phyloP scores from a whole-genome alignment of 192 early-diverging fungal species.

The Backusella psychrophila region DNA sequence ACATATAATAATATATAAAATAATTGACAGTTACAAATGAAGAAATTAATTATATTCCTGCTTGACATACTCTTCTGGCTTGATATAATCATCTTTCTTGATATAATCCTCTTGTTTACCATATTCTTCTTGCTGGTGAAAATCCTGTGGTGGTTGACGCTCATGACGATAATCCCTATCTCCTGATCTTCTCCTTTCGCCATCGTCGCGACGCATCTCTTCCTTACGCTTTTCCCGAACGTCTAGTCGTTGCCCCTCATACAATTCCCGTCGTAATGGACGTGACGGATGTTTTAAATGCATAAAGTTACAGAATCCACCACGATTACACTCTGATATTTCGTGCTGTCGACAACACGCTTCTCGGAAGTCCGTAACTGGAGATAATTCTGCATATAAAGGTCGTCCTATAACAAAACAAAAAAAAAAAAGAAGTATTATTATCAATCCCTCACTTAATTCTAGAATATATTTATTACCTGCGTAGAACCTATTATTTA shows the following conservation, averaged over 20 bases:
- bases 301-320: conserved; percentile 99
- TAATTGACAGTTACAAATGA: not conserved
- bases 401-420: conserved; percentile 65
- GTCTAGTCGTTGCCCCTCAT: conserved; percentile 68
- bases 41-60: not conserved
- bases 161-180: conserved; percentile 5
- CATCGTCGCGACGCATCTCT: conserved; percentile 30
- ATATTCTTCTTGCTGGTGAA: not conserved
- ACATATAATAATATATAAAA: not conserved
- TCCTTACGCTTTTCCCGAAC: conserved; percentile 50
- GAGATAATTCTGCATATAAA: conserved; percentile 94
- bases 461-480: conserved; percentile 36
- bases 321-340: conserved; percentile 89
- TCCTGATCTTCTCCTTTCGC: conserved; percentile 8
- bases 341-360: conserved; percentile 98
- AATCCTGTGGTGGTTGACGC: not conserved
- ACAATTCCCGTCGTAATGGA: conserved; percentile 75
- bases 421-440: too few relatives aligned
- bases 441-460: too few relatives aligned
- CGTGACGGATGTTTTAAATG: conserved; percentile 89
- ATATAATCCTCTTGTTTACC: not conserved
- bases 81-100: not conserved
- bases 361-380: conserved; percentile 97
- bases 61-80: not conserved
- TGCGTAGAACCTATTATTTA: conserved; percentile 95